Conservation (phyloP, 1,139 yeast genomes). For the Lodderomyces orthopsilosis region DNA sequence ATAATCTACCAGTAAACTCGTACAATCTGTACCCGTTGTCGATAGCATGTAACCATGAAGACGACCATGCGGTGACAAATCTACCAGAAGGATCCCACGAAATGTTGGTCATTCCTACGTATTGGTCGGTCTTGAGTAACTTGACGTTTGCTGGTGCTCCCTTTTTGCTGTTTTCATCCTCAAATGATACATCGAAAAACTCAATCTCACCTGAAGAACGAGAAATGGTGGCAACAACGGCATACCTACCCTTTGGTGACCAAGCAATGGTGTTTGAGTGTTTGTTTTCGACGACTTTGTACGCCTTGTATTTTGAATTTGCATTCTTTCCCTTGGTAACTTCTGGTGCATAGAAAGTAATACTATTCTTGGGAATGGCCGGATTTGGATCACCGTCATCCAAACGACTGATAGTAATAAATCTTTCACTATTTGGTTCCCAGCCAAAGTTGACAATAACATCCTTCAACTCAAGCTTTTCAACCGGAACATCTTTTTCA, state of each 20-base stretch:
- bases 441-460: constrained; percentile 86
- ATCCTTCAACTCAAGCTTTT: constrained; percentile 89
- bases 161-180: constrained; percentile 54
- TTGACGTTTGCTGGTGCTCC: constrained; percentile 57
- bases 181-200: constrained; percentile 83
- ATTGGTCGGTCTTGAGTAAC: constrained; percentile 61
- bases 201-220: constrained; percentile 68
- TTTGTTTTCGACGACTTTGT: constrained; percentile 56
- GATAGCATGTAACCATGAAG: constrained; percentile 77
- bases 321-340: constrained; percentile 95
- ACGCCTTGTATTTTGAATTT: constrained; percentile 30
- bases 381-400: constrained; percentile 63
- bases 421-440: constrained; percentile 93
- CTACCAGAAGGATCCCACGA: constrained; percentile 98
- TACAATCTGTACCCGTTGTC: constrained; percentile 90
- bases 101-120: constrained; percentile 77
- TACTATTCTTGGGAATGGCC: constrained; percentile 66
- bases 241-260: constrained; percentile 94
- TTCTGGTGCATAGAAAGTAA: constrained; percentile 85
- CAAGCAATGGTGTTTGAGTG: constrained; percentile 74
- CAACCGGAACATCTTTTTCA: constrained; percentile 93
- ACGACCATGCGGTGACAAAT: constrained; percentile 83
- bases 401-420: constrained; percentile 71
- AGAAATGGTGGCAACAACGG: constrained; percentile 70
- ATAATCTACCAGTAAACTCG: constrained; percentile 75